These are phyloP conservation scores for Colletotrichum euphorbiae DNA, from an alignment of 2,329 filamentous ascomycete species.

Conservation along the genomic window DNA sequence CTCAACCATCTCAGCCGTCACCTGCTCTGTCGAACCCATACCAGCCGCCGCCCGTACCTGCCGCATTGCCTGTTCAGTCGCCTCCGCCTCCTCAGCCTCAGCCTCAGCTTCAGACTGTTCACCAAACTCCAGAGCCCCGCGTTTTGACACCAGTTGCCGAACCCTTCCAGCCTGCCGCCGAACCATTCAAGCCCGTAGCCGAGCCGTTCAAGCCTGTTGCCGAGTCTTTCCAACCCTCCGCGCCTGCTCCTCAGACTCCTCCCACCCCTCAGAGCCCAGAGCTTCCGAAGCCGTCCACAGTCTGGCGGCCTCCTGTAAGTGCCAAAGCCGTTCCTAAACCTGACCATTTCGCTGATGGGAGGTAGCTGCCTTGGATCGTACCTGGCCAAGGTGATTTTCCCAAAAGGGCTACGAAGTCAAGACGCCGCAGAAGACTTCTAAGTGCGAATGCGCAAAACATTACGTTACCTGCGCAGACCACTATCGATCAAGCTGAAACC, in stretches of 20 bases:
- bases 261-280: conserved; percentile 28
- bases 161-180: conserved; percentile 20
- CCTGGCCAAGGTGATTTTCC: conserved; percentile 65
- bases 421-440: conserved; percentile 54
- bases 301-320: conserved; percentile 66
- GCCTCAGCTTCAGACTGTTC: conserved; percentile 25
- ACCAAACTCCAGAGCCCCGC: conserved; percentile 38
- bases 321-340: not conserved
- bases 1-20: conserved; percentile 62
- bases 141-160: conserved; percentile 18
- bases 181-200: conserved; percentile 13
- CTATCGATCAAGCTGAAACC: conserved; percentile 37
- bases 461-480: conserved; percentile 54
- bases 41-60: conserved; percentile 62
- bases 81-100: conserved; percentile 56
- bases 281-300: conserved; percentile 40
- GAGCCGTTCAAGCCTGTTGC: conserved; percentile 25
- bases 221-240: conserved; percentile 26
- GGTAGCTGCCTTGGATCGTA: conserved; percentile 69
- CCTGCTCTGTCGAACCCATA: conserved; percentile 68
- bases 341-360: conserved; percentile 21
- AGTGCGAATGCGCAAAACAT: conserved; percentile 53
- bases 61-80: conserved; percentile 60
- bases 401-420: conserved; percentile 47
- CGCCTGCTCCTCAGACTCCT: conserved; percentile 7